Conservation (phyloP, 805 yeast species). For the Saccharomycopsis sp. region DNA sequence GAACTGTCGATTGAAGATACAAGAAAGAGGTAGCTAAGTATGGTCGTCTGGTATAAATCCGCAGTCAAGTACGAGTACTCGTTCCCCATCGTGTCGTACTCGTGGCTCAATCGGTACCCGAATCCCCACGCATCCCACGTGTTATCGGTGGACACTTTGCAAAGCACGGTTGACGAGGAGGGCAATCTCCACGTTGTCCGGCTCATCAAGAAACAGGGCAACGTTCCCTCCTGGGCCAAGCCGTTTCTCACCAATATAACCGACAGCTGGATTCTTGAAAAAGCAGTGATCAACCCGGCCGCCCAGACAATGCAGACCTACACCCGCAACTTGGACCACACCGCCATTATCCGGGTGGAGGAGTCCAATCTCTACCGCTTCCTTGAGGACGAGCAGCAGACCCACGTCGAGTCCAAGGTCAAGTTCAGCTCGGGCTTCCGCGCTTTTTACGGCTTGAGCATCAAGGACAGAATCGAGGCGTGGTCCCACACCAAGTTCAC, state of each 20-base stretch:
- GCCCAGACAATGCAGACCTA: slow-evolving; percentile 51
- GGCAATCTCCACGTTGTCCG: slow-evolving; percentile 68
- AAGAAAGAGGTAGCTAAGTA: too few relatives aligned
- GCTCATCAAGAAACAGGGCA: slow-evolving; percentile 67
- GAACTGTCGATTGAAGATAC: too few relatives aligned
- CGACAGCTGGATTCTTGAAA: slow-evolving; percentile 76
- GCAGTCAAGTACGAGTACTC: slow-evolving; percentile 51
- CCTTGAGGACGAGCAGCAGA: slow-evolving; percentile 27
- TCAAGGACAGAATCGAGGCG: slow-evolving; percentile 66
- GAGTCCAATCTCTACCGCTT: slow-evolving; percentile 55
- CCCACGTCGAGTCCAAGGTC: slow-evolving; percentile 50
- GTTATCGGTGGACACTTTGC: slow-evolving; percentile 69
- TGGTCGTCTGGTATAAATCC: slow-evolving; percentile 58
- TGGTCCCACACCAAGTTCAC: slow-evolving; percentile 71
- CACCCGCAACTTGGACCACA: slow-evolving; percentile 79
- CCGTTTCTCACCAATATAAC: slow-evolving; percentile 65
- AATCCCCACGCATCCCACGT: slow-evolving; percentile 84
- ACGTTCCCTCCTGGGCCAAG: slow-evolving; percentile 69
- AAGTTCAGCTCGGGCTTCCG: slow-evolving; percentile 64
- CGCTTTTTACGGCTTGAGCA: slow-evolving; percentile 33
- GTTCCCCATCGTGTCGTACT: slow-evolving; percentile 65
- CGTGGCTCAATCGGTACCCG: slow-evolving; percentile 64
- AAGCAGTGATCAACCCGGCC: slow-evolving; percentile 60
- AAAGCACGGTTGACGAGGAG: slow-evolving; percentile 43
- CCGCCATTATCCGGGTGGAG: slow-evolving; percentile 65